A percentile compares a stretch with the other conserved stretches of the same genome.
Evolutionary conservation across 2,329 filamentous ascomycete species (phyloP).

Genomic region (Calonectria multiphialidica): DNA sequence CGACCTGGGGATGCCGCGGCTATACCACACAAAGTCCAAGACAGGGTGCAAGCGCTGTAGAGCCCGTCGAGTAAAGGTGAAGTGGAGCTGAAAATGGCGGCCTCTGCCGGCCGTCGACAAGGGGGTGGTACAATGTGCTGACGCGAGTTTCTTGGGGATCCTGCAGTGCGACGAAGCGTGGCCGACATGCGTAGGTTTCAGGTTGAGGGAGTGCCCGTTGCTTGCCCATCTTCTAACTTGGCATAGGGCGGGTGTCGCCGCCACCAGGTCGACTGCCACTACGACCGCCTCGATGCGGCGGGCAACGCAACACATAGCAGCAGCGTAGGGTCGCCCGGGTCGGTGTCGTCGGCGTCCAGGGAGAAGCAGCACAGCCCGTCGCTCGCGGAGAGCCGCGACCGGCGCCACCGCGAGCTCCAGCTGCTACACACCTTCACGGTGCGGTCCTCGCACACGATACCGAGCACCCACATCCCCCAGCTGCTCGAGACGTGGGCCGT

Average conservation of each 20-base stretch:
- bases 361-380: neutral
- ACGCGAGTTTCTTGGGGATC: neutral
- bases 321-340: neutral
- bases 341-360: neutral
- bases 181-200: slow-evolving; percentile 36
- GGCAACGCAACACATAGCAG: neutral
- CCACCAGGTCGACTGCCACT: slow-evolving; percentile 34
- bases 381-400: slow-evolving; percentile 28
- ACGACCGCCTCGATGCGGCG: slow-evolving; percentile 29
- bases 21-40: slow-evolving; percentile 47
- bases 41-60: slow-evolving; percentile 44
- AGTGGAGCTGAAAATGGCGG: neutral
- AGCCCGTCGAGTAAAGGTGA: slow-evolving; percentile 43
- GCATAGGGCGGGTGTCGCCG: slow-evolving; percentile 34
- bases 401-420: slow-evolving; percentile 38
- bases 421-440: slow-evolving; percentile 37
- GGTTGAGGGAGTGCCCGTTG: neutral
- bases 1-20: slow-evolving; percentile 34
- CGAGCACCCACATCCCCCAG: slow-evolving; percentile 31
- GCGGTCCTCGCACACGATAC: slow-evolving; percentile 30
- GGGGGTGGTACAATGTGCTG: neutral
- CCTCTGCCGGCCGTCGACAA: neutral
- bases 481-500: slow-evolving; percentile 33
- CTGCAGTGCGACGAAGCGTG: slow-evolving; percentile 37
- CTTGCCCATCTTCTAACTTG: neutral